Evolutionary conservation across 192 early-diverging fungal genomes (phyloP).

Genomic region (Paraglomus occultum): DNA sequence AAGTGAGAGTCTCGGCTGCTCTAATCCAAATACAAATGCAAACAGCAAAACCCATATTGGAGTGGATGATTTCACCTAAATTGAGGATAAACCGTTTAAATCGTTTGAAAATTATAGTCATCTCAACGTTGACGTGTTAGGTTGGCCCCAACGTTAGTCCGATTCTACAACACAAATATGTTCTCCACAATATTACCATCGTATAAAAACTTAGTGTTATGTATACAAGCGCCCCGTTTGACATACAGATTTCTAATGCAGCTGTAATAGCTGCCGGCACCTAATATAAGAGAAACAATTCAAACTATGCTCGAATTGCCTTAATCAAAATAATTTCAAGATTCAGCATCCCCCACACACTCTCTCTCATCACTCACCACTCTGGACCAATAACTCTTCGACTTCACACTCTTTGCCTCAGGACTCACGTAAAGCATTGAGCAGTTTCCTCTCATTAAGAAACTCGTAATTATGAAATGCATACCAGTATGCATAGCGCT

Average conservation of each 20-base stretch:
- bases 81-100: neutral
- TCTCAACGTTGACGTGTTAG: no score
- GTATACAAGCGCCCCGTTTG: slow-evolving; percentile 73
- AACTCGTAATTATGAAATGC: slow-evolving; percentile 63
- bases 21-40: slow-evolving; percentile 78
- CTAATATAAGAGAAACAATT: slow-evolving; percentile 21
- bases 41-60: slow-evolving; percentile 74
- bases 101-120: no score
- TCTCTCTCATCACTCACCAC: slow-evolving; percentile 37
- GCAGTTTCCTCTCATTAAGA: slow-evolving; percentile 48
- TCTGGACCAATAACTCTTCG: slow-evolving; percentile 41
- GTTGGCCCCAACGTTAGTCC: no score
- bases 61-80: slow-evolving; percentile 59
- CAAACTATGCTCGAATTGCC: neutral
- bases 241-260: slow-evolving; percentile 79
- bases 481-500: slow-evolving; percentile 73
- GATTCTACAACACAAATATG: no score
- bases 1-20: slow-evolving; percentile 59
- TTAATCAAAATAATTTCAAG: neutral
- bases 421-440: slow-evolving; percentile 34
- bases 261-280: slow-evolving; percentile 74
- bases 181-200: slow-evolving; percentile 42
- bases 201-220: slow-evolving; percentile 89
- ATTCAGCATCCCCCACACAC: no score
- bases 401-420: slow-evolving; percentile 36